phyloP scores from a whole-genome alignment of 1,139 yeast species.

The Kodamaea alishanica region DNA sequence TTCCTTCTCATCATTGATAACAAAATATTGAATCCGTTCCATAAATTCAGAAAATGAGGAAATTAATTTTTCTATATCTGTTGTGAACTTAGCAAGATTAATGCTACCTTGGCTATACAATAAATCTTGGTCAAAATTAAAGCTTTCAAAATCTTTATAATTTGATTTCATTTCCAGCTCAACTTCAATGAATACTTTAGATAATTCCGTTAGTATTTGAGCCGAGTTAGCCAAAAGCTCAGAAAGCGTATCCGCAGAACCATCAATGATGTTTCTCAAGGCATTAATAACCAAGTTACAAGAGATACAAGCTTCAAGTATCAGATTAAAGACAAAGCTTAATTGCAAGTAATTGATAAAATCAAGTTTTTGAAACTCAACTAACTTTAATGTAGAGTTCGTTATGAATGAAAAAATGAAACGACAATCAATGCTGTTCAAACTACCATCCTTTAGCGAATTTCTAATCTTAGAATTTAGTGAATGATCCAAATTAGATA shows the following conservation, averaged over 20 bases:
- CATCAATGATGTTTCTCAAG: conserved; percentile 5
- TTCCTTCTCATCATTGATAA: too few relatives aligned
- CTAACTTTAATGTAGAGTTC: too few relatives aligned
- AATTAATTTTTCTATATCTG: neutral
- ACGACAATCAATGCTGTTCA: too few relatives aligned
- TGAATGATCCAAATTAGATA: conserved; percentile 1
- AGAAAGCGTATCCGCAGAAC: neutral
- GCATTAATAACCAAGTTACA: conserved; percentile 3
- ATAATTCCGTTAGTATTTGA: neutral
- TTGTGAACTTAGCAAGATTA: conserved; percentile 1
- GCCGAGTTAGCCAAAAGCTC: neutral
- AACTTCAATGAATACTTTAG: conserved; percentile 5
- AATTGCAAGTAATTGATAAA: neutral
- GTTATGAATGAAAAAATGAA: too few relatives aligned
- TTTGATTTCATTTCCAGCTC: conserved; percentile 5
- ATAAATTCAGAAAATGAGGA: neutral
- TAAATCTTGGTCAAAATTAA: conserved; percentile 1
- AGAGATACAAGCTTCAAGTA: conserved; percentile 2
- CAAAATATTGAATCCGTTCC: neutral
- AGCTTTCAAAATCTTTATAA: conserved; percentile 1
- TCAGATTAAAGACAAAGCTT: conserved; percentile 2
- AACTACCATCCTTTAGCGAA: neutral
- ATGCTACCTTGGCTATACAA: neutral
- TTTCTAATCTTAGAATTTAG: neutral
- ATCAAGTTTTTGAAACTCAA: neutral